A percentile compares a stretch with the other conserved stretches of the same genome.
phyloP scores from a whole-genome alignment of 768 basidiomycete species.

The Russula brevipes region DNA sequence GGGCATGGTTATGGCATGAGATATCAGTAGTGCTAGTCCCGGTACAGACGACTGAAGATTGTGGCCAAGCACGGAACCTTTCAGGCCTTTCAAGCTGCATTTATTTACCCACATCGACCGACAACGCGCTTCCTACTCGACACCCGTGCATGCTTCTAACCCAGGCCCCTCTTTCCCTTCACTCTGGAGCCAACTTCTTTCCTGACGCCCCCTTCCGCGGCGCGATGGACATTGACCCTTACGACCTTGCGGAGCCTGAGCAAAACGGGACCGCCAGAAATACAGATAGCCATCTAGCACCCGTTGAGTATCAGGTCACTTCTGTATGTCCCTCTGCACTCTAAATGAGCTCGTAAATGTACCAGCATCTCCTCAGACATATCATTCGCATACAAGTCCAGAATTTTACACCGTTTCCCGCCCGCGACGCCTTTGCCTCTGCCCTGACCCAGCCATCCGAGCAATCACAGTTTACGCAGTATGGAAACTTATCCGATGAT shows the following conservation, averaged over 20 bases:
- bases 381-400: conserved; percentile 67
- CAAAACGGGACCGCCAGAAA: not conserved
- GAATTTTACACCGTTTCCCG: conserved; percentile 81
- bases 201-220: conserved; percentile 4
- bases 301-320: conserved; percentile 15
- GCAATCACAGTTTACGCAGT: conserved; percentile 51
- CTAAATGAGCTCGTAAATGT: not conserved
- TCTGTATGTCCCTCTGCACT: not conserved
- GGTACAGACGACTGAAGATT: not conserved
- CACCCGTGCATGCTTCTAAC: conserved; percentile 7
- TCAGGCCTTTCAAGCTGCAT: not conserved
- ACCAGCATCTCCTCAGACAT: conserved; percentile 67
- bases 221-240: conserved; percentile 11
- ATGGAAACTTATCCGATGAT: conserved; percentile 64
- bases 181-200: not conserved
- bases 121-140: conserved; percentile 4
- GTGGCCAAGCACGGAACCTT: not conserved
- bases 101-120: not conserved
- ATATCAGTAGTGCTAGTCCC: not conserved
- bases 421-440: conserved; percentile 70
- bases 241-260: not conserved
- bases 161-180: conserved; percentile 1
- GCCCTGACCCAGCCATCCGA: conserved; percentile 65
- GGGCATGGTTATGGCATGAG: conserved; percentile 35
- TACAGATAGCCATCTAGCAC: conserved; percentile 14